Base-by-base conservation (phyloP, 495 filamentous ascomycete species). In the Pseudevernia furfuracea region DNA sequence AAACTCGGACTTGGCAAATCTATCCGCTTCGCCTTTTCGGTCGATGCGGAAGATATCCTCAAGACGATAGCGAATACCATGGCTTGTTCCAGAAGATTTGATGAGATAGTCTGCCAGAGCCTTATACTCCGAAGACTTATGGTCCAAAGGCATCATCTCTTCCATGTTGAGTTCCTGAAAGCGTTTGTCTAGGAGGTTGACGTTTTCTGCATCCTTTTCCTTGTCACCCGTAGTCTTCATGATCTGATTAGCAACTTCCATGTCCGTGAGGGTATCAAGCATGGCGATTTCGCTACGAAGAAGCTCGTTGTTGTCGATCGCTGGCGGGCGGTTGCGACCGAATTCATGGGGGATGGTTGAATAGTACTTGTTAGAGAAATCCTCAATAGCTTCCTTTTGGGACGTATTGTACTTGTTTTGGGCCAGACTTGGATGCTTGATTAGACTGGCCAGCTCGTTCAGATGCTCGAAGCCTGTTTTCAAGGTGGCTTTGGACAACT, bases 1-100 rank as follows among this genome's bases (percentile, higher is more conserved):
- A 67, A 74, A 87, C 0, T 70, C 53, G 6, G 80, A 83, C n/a
- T 81, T 74, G 4, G 81, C 71, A 72, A 92, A 90, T 5, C 89
- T 84, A 0, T 86, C 84, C 21, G 75, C 71, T 73, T 96, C 91
- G 49, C 89, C 89, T n/a, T 81, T 66, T 10, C 91, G 86, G 63
- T 89, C 85, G 56, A 95, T 87, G 15, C 90, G 85, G 78, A 96
- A 96, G 66, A 96, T 93, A 58, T 87, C 79, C 60, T 88, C 76
- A n/a, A 95, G 63, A 62, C 65, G 52, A 34, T 65, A 69, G 49
- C 19, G 43, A 53, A 63, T 57, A 19, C 39, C 39, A 67, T 95
- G 90, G 4, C 85, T 43, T 88, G 5, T 68, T 15, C 17, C 87
- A 85, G 56, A 80, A 0, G 87, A 88, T 12, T 84, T 79, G 41